Evolutionary conservation across 768 basidiomycete genomes (phyloP), one percentile per base, ranked within the genome.

Genomic region (Xerocomellus amylosporus): DNA sequence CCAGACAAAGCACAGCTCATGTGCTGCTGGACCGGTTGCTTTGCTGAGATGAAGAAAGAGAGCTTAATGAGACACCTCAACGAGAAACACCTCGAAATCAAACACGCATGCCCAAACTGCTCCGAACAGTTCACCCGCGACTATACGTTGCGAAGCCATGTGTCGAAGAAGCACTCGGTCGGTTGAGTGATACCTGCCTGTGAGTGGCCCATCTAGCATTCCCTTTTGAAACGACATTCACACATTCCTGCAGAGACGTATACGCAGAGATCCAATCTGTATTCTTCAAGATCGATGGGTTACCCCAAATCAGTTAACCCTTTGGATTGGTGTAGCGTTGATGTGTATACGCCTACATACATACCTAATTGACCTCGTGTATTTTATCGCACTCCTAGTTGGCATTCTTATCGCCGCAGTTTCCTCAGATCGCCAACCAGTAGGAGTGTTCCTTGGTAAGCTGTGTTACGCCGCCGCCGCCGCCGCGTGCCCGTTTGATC

Each of bases 21-120:
- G 1, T 70, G 70, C 9, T 26, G 8, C 30, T 72, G 69, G 69
- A 4, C 9, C 19, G 43, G 36, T 10, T 72, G 69, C 28, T 20
- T 3, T 4, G 0, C 26, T 10, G 47, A 42, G 0, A 64, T 72
- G 66, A 72, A 56, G 22, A 70, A 48, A 38, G 68, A 70, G 53
- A 68, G 70, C 20, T 26, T 70, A 14, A 30, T 51, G 30, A 58
- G 70, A 15, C 69, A 72, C 17, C 43, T 70, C 17, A 58, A 58
- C 24, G 69, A 70, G 38, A 55, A 26, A 30, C 69, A 70, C 22
- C 58, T 70, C 19, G 53, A 55, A 44, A 36, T 44, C 24, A 61
- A n/a, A 39, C 51, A 58, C 30, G 0, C 8, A 4, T 71, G 68
- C 46, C 42, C 56, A 8, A 15, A 41, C 17, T 72, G 69, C 30